Base-by-base conservation (phyloP, 2,329 filamentous ascomycete species). In the Rosellinia necatrix region DNA sequence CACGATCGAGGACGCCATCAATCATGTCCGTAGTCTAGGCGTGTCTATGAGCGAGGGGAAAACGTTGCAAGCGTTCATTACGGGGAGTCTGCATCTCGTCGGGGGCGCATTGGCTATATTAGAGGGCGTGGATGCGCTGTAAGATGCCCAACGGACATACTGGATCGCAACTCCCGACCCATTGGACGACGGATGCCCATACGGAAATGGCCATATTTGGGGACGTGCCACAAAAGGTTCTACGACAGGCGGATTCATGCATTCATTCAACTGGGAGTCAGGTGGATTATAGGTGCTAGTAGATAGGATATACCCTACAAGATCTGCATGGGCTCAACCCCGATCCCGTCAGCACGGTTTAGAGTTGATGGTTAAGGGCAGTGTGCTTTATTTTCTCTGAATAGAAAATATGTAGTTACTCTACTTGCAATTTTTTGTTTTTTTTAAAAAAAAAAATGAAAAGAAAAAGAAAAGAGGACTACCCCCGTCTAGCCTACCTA, bases 11-110 rank as follows among this genome's bases (percentile, higher is more conserved):
- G 77, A 83, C 49, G 82, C 84, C 3, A 75, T 86, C 29, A 73
- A 77, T 17, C 74, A 75, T 32, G 77, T 77, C 1, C 71, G 79
- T 12, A 64, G 62, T 0, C 61, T 81, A 7, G 68, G 68, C 7
- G 62, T 68, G 17, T 63, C 57, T 10, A 51, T 70, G 56, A 54
- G 24, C 41, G 64, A 74, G 48, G 73, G 66, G 0, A 66, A 76
- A 40, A 70, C 68, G 6, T 71, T 79, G 12, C 76, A 79, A 60
- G 79, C 76, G 0, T 74, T 86, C 22, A 75, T 87, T 44, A 87
- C 85, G 3, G 84, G 85, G 2, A 87, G 85, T 67, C 71, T 88
- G 59, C 84, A 87, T 68, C 74, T 88, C 1, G 81, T 87, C 0
- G 84, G 85, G 1, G 81, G 79, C 10, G 78, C 76, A 8, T 64